Conservation (phyloP, 2,329 filamentous ascomycete species). For the Talaromyces sp. region DNA sequence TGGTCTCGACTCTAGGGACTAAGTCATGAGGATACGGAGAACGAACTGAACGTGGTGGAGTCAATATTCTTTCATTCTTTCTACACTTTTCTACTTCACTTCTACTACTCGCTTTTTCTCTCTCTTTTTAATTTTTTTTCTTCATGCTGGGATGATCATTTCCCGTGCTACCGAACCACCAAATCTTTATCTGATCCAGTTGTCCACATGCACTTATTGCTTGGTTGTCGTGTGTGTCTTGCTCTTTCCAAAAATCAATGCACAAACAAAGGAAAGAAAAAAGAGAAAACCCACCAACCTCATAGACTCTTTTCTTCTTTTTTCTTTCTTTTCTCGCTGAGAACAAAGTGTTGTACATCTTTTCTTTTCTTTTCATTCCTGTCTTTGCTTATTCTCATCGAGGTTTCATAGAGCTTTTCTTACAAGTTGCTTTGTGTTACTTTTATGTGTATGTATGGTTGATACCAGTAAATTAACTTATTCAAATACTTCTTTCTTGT, state of each 20-base stretch:
- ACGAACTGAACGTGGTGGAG: constrained; percentile 13
- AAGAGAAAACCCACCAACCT: not conserved
- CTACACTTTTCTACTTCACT: not conserved
- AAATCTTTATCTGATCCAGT: not conserved
- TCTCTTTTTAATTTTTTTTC: not conserved
- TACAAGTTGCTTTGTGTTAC: constrained; percentile 15
- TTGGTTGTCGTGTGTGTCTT: constrained; percentile 13
- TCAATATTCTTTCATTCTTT: constrained; percentile 8
- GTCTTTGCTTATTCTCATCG: constrained; percentile 11
- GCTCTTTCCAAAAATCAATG: constrained; percentile 5
- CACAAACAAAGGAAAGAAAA: constrained; percentile 12
- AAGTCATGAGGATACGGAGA: constrained; percentile 14
- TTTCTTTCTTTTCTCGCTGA: constrained; percentile 16
- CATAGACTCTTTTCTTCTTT: constrained; percentile 11
- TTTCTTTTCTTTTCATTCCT: not conserved
- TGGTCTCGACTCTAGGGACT: constrained; percentile 10
- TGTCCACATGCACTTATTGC: constrained; percentile 1
- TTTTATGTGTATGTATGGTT: constrained; percentile 20
- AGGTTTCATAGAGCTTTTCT: constrained; percentile 18
- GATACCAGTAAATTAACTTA: constrained; percentile 17
- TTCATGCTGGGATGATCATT: constrained; percentile 1
- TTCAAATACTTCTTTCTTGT: not conserved
- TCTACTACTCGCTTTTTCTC: not conserved
- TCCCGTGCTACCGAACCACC: constrained; percentile 4
- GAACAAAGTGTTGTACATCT: constrained; percentile 20